phyloP scores from a whole-genome alignment of 345 rosid species.

The Carallia pectinifolia region DNA sequence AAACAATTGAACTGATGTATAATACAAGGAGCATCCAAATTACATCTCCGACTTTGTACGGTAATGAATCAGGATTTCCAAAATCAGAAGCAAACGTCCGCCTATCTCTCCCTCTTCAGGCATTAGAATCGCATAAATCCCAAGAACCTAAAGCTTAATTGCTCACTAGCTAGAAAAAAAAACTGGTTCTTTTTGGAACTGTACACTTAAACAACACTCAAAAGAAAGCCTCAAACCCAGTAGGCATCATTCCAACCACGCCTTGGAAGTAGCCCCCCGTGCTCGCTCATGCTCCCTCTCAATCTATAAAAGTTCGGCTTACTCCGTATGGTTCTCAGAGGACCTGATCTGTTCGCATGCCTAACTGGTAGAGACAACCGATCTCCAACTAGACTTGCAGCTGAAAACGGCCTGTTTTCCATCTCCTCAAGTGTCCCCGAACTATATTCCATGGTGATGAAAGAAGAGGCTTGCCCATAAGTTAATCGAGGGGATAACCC shows the following conservation, averaged over 20 bases:
- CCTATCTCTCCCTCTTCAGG: slow-evolving; percentile 8
- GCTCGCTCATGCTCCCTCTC: slow-evolving; percentile 94
- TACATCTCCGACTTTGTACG: slow-evolving; percentile 35
- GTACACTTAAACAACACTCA: slow-evolving; percentile 24
- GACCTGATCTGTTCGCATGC: slow-evolving; percentile 91
- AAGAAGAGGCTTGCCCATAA: slow-evolving; percentile 73
- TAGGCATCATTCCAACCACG: slow-evolving; percentile 30
- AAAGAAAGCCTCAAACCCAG: slow-evolving; percentile 20
- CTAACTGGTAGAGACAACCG: slow-evolving; percentile 50
- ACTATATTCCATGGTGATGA: slow-evolving; percentile 93
- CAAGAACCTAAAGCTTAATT: not conserved
- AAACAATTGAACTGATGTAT: slow-evolving; percentile 16
- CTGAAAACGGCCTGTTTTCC: slow-evolving; percentile 69
- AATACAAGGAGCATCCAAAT: slow-evolving; percentile 26
- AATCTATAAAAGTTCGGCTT: slow-evolving; percentile 62
- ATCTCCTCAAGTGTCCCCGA: slow-evolving; percentile 75
- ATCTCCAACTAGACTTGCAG: slow-evolving; percentile 51
- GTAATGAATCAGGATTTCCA: slow-evolving; percentile 34
- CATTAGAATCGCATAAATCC: slow-evolving; percentile 12
- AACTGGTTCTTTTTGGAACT: slow-evolving; percentile 10
- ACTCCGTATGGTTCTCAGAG: slow-evolving; percentile 69
- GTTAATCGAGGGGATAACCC: slow-evolving; percentile 64
- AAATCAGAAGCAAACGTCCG: slow-evolving; percentile 30
- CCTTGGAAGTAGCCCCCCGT: slow-evolving; percentile 61
- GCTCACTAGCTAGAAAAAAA: not conserved